Base-by-base conservation (phyloP, 805 yeast species). In the Blastobotrys parvus region DNA sequence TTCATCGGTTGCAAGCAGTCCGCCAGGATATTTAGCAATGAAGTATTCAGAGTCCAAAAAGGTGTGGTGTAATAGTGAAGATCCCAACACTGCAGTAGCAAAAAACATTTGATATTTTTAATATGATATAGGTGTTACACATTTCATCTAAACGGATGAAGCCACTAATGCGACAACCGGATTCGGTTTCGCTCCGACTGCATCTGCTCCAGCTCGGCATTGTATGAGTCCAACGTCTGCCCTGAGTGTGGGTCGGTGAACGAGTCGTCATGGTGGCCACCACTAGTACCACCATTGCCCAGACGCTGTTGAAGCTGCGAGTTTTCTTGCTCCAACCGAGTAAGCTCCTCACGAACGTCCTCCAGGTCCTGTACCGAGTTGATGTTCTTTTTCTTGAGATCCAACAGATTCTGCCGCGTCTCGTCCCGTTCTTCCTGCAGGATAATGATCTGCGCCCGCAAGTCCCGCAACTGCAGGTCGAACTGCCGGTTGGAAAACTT, bases 391-490 rank as follows among this genome's bases (percentile, higher is more conserved):
- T 61, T 63, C 47, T 61, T 59, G 20, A 61, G 50, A 34, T 50
- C 53, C 41, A 49, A 41, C 17, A 56, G 47, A 33, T 46, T 49
- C 13, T 54, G 51, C 19, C 65, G 57, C 59, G 84, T 67, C 53
- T 80, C 82, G 56, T 87, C 92, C 50, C 94, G 73, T 62, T 87
- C 96, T 62, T 86, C 90, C 54, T 78, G 79, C 50, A 82, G 72
- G 44, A 87, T 82, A 54, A 74, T 82, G 50, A 87, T 67, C 58
- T 86, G 94, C 3, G 95, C 95, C 55, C 85, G 84, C 53, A 87
- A 65, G 53, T 87, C 95, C 53, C 83, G 78, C 35, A 87, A 72
- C 62, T 80, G 83, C 67, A 86, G 71, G 48, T 78, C 82, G 55
- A 74, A 83, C 50, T 82, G 87, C 37, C 83, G 59, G 17, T 46